Base-by-base conservation (phyloP, 306 rosid genomes). In the Prunus kanzakura region DNA sequence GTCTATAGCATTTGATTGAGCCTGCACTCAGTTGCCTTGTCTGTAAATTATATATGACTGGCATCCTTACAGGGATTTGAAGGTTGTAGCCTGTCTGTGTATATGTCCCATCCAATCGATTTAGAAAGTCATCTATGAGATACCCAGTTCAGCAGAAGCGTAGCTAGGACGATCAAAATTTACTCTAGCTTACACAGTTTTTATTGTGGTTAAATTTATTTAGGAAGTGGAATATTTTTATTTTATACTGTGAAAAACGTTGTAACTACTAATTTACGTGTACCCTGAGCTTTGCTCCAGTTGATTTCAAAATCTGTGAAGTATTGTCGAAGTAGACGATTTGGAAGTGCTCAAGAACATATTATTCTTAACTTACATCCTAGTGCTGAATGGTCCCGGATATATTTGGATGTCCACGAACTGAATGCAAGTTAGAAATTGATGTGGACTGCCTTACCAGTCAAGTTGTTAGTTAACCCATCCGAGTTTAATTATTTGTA, bases 1-100 rank as follows among this genome's bases (percentile, higher is more conserved):
- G 82, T 89, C 96, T 50, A 78, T 89, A 67, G 93, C 96, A 82
- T 89, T 82, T 85, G 85, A 86, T 73, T 91, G 87, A 88, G 75
- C 76, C 52, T 65, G 19, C 72, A 74, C 81, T 22, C 27, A 45
- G 75, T 64, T 6, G 58, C 78, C 73, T 71, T 60, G 11, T 84
- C 72, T 76, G 88, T 76, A 83, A 73, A 86, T 35, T 38, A 3
- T 84, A 82, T 66, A 60, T 60, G 80, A 32, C 83, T 57, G 86
- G 83, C 72, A 62, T 84, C 38, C 13, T 80, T 71, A 67, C 5
- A 18, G 82, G 82, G 79, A 62, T 67, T 80, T 83, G 79, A 76
- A 75, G 47, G 73, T 77, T 57, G 80, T 80, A 77, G 73, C 72
- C 62, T 83, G 46, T 46, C 41, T 84, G 92, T 84, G 92, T 75